Percentiles rank a stretch among this genome's conserved stretches.
Evolutionary conservation across 495 filamentous ascomycete species (phyloP).

Genomic region (Aspergillus taichungensis): DNA sequence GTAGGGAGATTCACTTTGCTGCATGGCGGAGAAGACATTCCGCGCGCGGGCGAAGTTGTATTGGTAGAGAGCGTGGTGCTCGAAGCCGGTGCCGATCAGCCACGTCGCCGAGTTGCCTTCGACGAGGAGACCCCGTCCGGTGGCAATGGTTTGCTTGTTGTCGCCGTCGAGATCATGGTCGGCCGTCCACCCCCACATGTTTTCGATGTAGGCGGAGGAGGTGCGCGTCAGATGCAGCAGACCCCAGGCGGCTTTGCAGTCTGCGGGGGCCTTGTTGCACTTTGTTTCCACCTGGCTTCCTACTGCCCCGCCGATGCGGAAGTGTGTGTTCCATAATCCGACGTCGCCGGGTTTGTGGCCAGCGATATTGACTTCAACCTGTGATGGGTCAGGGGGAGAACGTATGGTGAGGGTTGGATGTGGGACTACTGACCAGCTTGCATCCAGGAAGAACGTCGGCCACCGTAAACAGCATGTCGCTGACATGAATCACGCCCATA

Average conservation of each 20-base stretch:
- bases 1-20: constrained; percentile 41
- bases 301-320: constrained; percentile 46
- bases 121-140: constrained; percentile 41
- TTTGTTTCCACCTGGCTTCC: constrained; percentile 30
- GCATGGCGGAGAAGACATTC: constrained; percentile 39
- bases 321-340: constrained; percentile 46
- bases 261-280: constrained; percentile 22
- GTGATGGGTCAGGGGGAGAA: not conserved
- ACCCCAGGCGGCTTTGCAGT: constrained; percentile 45
- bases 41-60: constrained; percentile 39
- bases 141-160: constrained; percentile 34
- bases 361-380: constrained; percentile 43
- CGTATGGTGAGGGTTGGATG: not conserved
- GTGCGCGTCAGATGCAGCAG: constrained; percentile 40
- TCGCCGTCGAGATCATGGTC: constrained; percentile 42
- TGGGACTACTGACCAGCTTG: constrained; percentile 22
- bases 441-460: constrained; percentile 39
- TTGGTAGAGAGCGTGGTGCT: constrained; percentile 44
- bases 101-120: constrained; percentile 37
- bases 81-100: constrained; percentile 34
- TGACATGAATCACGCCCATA: constrained; percentile 44
- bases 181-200: constrained; percentile 52
- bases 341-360: constrained; percentile 45
- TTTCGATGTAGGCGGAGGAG: constrained; percentile 46
- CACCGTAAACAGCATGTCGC: constrained; percentile 44